Evolutionary conservation across 108 stramenopile species (phyloP).

Genomic region (Aurantiochytrium sp.): DNA sequence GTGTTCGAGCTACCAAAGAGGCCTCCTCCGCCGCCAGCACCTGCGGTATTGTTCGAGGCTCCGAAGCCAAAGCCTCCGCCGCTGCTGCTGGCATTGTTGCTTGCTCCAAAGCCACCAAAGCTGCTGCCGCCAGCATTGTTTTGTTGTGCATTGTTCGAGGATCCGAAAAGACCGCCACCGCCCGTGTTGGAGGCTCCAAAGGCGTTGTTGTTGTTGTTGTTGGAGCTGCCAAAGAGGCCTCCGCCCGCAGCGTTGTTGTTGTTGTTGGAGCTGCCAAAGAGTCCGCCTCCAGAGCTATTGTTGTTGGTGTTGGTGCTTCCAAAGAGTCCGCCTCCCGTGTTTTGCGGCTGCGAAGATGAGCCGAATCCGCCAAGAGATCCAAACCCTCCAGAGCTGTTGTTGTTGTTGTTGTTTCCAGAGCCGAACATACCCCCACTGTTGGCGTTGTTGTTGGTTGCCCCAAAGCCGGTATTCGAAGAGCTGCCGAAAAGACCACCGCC

Average conservation of each 20-base stretch:
- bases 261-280: too few species aligned
- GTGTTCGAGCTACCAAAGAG: not conserved
- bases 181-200: not conserved
- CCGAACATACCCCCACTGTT: too few species aligned
- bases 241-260: too few species aligned
- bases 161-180: not conserved
- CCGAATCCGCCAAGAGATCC: too few species aligned
- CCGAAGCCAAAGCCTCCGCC: not conserved
- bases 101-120: not conserved
- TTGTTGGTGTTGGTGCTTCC: too few species aligned
- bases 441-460: not conserved
- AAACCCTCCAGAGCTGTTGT: too few species aligned
- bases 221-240: too few species aligned
- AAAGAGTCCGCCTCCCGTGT: too few species aligned
- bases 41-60: not conserved
- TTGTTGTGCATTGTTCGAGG: not conserved
- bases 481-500: not conserved
- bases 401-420: not conserved
- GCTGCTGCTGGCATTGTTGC: not conserved
- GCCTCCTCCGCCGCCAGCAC: not conserved
- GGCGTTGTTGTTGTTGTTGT: too few species aligned
- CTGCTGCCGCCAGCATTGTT: not conserved
- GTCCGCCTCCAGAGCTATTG: too few species aligned
- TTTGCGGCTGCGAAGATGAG: too few species aligned
- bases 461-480: not conserved